These are phyloP conservation scores for Lodderomyces parapsilosis DNA, from an alignment of 1,139 yeast species.

Conservation along the genomic window DNA sequence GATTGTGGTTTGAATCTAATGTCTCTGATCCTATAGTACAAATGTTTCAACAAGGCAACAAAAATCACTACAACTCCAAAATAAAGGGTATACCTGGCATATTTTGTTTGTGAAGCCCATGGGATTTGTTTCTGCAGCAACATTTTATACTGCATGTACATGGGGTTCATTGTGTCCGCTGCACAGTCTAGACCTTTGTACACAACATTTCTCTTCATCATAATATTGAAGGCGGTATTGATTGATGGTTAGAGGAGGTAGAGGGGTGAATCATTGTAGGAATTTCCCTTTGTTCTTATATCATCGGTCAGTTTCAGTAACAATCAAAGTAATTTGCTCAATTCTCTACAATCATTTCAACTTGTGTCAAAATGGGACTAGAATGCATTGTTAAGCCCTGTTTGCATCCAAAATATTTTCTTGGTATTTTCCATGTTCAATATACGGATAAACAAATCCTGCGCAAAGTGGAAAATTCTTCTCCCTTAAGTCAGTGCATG, in stretches of 20 bases:
- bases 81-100: constrained; percentile 47
- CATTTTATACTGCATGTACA: constrained; percentile 22
- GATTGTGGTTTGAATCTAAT: constrained; percentile 18
- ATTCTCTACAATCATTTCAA: too few species aligned
- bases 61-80: constrained; percentile 41
- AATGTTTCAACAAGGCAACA: constrained; percentile 38
- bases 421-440: neutral
- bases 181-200: constrained; percentile 49
- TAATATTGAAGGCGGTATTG: too few species aligned
- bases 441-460: neutral
- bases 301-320: neutral
- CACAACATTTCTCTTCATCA: constrained; percentile 13
- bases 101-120: constrained; percentile 39
- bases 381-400: neutral
- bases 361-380: too few species aligned
- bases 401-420: neutral
- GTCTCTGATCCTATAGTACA: constrained; percentile 37
- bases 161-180: constrained; percentile 30
- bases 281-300: neutral
- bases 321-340: neutral
- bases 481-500: too few species aligned
- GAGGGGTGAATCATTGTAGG: too few species aligned
- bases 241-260: too few species aligned
- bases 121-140: constrained; percentile 39
- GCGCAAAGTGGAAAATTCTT: too few species aligned